Evolutionary conservation across 306 rosid species (phyloP).

Genomic region (Quercus dentata): DNA sequence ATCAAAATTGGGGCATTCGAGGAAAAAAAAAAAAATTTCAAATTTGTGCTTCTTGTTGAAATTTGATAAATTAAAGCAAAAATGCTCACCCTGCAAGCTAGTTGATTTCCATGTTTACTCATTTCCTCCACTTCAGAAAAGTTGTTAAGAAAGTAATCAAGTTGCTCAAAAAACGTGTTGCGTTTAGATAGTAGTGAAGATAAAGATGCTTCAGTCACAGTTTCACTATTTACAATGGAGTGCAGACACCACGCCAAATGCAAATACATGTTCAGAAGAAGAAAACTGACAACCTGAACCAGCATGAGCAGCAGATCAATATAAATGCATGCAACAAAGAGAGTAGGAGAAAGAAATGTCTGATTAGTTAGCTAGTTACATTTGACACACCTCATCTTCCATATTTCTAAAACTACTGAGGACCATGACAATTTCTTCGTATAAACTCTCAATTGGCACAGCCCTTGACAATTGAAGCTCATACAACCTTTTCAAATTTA

Average conservation of each 20-base stretch:
- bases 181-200: conserved; percentile 57
- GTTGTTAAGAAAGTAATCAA: conserved; percentile 54
- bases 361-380: conserved; percentile 15
- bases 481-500: conserved; percentile 86
- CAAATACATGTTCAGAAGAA: conserved; percentile 72
- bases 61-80: conserved; percentile 4
- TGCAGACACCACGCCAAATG: conserved; percentile 75
- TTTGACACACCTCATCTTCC: conserved; percentile 74
- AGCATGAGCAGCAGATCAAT: conserved; percentile 29
- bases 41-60: conserved; percentile 9
- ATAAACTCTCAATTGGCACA: conserved; percentile 57
- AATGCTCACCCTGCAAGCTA: conserved; percentile 68
- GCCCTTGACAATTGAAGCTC: conserved; percentile 75
- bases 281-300: conserved; percentile 75
- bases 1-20: conserved; percentile 7
- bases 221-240: conserved; percentile 43
- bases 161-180: conserved; percentile 60
- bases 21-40: conserved; percentile 2
- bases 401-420: conserved; percentile 59
- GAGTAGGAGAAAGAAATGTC: conserved; percentile 9
- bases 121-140: conserved; percentile 48
- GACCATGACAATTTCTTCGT: conserved; percentile 62
- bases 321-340: conserved; percentile 12
- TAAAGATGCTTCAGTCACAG: conserved; percentile 57
- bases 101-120: conserved; percentile 56